Evolutionary conservation across 2,329 filamentous ascomycete genomes (phyloP).

Genomic region (Hymenoscyphus fraxineus): DNA sequence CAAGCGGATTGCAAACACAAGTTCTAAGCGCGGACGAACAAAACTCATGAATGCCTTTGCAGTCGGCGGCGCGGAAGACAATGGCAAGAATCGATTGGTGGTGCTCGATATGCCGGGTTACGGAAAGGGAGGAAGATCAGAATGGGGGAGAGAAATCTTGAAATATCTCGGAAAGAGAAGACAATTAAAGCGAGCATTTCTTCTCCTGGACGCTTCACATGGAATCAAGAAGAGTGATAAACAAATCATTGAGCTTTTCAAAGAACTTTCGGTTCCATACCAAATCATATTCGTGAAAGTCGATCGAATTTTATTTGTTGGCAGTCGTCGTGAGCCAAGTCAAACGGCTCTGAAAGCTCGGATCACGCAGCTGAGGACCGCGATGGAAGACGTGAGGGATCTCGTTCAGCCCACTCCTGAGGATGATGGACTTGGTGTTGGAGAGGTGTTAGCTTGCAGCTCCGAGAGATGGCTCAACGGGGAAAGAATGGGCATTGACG

Average conservation of each 20-base stretch:
- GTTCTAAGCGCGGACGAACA: slow-evolving; percentile 58
- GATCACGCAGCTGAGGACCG: slow-evolving; percentile 37
- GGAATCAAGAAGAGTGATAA: slow-evolving; percentile 60
- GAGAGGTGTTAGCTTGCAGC: slow-evolving; percentile 59
- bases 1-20: slow-evolving; percentile 50
- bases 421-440: slow-evolving; percentile 43
- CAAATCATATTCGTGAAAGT: slow-evolving; percentile 66
- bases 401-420: slow-evolving; percentile 41
- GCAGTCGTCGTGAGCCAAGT: slow-evolving; percentile 33
- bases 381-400: slow-evolving; percentile 39
- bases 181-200: slow-evolving; percentile 56
- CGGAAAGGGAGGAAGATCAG: slow-evolving; percentile 55
- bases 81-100: slow-evolving; percentile 41
- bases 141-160: slow-evolving; percentile 65
- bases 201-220: slow-evolving; percentile 61
- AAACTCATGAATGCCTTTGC: slow-evolving; percentile 64
- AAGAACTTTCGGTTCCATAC: slow-evolving; percentile 53
- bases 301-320: slow-evolving; percentile 49
- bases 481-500: slow-evolving; percentile 54
- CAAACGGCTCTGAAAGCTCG: slow-evolving; percentile 33
- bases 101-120: slow-evolving; percentile 72
- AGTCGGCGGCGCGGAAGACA: slow-evolving; percentile 42
- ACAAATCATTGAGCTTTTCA: slow-evolving; percentile 53
- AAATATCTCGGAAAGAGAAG: slow-evolving; percentile 62
- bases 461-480: slow-evolving; percentile 45